Evolutionary conservation across 768 basidiomycete genomes (phyloP), one percentile per base, ranked within the genome.

Genomic region (Amanita rimosa): DNA sequence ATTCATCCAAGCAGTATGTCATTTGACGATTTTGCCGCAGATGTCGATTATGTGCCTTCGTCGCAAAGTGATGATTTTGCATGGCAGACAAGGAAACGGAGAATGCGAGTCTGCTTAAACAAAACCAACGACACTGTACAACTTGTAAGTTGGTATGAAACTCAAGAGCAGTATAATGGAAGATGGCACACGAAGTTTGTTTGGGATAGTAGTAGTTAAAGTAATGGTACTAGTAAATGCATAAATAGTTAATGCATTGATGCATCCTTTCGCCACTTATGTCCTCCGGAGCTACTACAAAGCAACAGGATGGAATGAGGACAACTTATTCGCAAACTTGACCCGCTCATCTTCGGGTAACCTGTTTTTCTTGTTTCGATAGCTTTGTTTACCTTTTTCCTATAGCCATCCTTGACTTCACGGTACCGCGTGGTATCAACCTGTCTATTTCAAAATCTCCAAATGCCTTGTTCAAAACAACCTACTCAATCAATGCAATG

Each of bases 281-380:
- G 84, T 97, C 49, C 72, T 97, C 33, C 83, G 85, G 54, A 83
- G 75, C 62, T 97, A 95, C 65, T 93, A 91, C 71, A 76, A 78
- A 55, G 81, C 81, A n/a, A 96, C 91, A 27, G 88, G 90, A 53
- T 98, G 95, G 95, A 93, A 92, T 57, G 90, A 95, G 61, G 94
- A 97, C 65, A 95, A 95, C 58, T 71, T 95, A 17, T 97, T 90
- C 59, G 79, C 85, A 2, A 90, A 94, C 55, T 58, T 98, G 38
- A 96, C 91, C 1, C 79, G 89, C 48, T 87, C 91, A 31, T 95
- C 93, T 1, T 83, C 77, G 67, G 87, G 92, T 95, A 29, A 49
- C 45, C 35, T n/a, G 51, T 2, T 40, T 31, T n/a, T 19, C n/a
- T 3, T 21, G 3, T 8, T 51, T 33, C 21, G 2, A 26, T 37